Evolutionary conservation across 73 alveolate genomes (phyloP), one percentile per base, ranked within the genome.

Genomic region (Urostyla sp.): DNA sequence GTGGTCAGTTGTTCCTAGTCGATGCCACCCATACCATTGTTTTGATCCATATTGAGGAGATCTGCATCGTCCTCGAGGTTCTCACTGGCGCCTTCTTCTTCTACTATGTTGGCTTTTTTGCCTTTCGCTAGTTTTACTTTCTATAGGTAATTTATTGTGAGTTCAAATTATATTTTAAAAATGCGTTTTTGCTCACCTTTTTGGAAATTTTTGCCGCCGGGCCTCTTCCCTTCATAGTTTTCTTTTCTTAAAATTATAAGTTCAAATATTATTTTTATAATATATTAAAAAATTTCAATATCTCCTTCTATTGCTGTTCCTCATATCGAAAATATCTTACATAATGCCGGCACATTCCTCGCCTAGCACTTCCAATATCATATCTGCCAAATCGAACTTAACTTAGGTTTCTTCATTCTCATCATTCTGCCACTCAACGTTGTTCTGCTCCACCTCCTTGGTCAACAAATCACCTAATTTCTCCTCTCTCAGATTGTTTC

Each of bases 341-440:
- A 63, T 63, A 11, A 83, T 31, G 18, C 28, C 73, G 6, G 63
- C 78, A 4, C 50, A n/a, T 66, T 85, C 94, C 5, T 40, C 87
- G 30, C 67, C 74, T 1, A 88, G 69, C 21, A 27, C 66, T 16
- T 88, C 95, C 0, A 88, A 67, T 20, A 88, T 54, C 76, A 67
- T 69, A 84, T 88, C 95, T 1, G 92, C 92, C 27, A 88, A 37
- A 60, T 88, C 95, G 2, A 88, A 37, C 66, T 88, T 88, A 11
- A 60, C 87, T 36, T 84, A 79, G 13, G 92, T 38, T 23, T 88
- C 95, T 46, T 88, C 95, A 45, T 63, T 32, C 36, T 81, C 91
- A 36, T 79, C 61, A 45, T 88, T 92, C 8, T 74, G 73, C 92
- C 92, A 88, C n/a, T 38, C 27, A 16, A 36, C 49, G 24, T 88